Evolutionary conservation across 345 rosid species (phyloP).

Genomic region (Isatis tinctoria): DNA sequence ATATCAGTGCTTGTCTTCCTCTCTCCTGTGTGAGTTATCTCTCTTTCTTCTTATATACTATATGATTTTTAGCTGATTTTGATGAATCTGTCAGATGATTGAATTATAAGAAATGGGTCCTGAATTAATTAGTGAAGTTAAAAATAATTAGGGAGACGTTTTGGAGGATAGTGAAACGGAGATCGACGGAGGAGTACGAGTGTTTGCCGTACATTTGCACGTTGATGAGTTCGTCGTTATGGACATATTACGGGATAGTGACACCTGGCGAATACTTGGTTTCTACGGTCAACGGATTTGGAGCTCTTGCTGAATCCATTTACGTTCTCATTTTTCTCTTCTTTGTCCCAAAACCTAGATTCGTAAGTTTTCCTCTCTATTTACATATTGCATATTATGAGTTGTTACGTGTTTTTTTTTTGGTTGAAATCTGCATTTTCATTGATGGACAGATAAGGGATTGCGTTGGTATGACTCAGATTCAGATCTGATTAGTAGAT

Average conservation of each 20-base stretch:
- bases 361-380: conserved; percentile 29
- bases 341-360: conserved; percentile 39
- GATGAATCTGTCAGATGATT: not conserved
- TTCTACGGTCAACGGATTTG: conserved; percentile 72
- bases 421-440: not conserved
- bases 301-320: conserved; percentile 49
- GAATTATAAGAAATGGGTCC: not conserved
- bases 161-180: conserved; percentile 40
- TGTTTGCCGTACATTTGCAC: conserved; percentile 75
- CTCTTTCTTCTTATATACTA: not conserved
- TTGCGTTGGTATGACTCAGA: conserved; percentile 14
- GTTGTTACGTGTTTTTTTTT: not conserved
- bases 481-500: conserved; percentile 24
- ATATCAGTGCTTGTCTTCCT: conserved; percentile 73
- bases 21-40: conserved; percentile 56
- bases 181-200: conserved; percentile 67
- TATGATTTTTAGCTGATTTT: not conserved
- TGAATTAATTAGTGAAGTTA: not conserved
- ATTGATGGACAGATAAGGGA: conserved; percentile 10
- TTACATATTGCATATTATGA: not conserved
- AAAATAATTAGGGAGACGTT: conserved; percentile 45
- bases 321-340: conserved; percentile 50
- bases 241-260: conserved; percentile 77
- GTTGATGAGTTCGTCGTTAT: conserved; percentile 52
- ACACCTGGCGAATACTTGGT: conserved; percentile 68